Evolutionary conservation across 768 basidiomycete genomes (phyloP).

Genomic region (Trametes gibbosa): DNA sequence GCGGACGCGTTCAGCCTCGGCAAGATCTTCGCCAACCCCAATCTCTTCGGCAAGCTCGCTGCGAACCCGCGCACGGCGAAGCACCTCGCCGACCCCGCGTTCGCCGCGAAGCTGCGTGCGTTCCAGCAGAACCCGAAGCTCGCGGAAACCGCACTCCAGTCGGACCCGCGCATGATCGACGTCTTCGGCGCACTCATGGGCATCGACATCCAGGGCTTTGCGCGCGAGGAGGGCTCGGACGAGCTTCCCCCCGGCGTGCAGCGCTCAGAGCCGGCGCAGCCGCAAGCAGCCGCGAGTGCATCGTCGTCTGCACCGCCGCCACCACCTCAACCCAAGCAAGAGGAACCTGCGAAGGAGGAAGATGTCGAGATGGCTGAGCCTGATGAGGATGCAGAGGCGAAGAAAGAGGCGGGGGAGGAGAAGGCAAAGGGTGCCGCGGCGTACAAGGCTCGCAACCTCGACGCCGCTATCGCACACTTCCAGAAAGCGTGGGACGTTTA

Average conservation of each 20-base stretch:
- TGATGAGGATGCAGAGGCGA: slow-evolving; percentile 64
- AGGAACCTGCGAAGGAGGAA: slow-evolving; percentile 38
- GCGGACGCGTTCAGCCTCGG: slow-evolving; percentile 61
- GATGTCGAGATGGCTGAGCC: slow-evolving; percentile 63
- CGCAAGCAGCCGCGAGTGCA: slow-evolving; percentile 32
- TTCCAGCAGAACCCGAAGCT: slow-evolving; percentile 69
- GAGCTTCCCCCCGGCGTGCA: slow-evolving; percentile 65
- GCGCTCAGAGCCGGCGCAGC: slow-evolving; percentile 26
- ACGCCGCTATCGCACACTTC: slow-evolving; percentile 72
- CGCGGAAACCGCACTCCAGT: slow-evolving; percentile 52
- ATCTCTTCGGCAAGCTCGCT: slow-evolving; percentile 79
- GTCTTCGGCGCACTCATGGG: slow-evolving; percentile 93
- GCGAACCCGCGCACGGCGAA: slow-evolving; percentile 82
- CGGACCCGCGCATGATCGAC: slow-evolving; percentile 90
- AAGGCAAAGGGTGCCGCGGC: slow-evolving; percentile 78
- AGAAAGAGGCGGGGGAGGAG: slow-evolving; percentile 73
- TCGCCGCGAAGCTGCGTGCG: slow-evolving; percentile 72
- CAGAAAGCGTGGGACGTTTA: slow-evolving; percentile 88
- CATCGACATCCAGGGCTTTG: slow-evolving; percentile 85
- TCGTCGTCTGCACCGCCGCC: slow-evolving; percentile 39
- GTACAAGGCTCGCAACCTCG: slow-evolving; percentile 86
- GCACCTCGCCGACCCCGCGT: slow-evolving; percentile 79
- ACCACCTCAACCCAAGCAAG: slow-evolving; percentile 25
- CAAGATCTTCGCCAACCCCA: slow-evolving; percentile 82
- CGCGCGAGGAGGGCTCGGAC: slow-evolving; percentile 79